Conservation (phyloP, 345 rosid genomes). For the Euphorbia pulcherrima region DNA sequence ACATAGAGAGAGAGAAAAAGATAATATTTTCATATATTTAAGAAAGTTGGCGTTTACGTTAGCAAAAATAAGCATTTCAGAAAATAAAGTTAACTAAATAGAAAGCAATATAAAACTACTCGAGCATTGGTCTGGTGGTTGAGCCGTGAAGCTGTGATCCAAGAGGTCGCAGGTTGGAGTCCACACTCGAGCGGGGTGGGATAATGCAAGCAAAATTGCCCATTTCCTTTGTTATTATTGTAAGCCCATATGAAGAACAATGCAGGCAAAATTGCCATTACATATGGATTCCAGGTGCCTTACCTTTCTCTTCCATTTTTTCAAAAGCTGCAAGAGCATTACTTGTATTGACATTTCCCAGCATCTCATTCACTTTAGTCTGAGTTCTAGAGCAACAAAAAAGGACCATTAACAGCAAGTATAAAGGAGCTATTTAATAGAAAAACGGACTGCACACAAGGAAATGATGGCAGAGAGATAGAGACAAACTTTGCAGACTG, state of each 20-base stretch:
- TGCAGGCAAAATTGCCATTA: neutral
- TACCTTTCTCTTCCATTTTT: conserved; percentile 90
- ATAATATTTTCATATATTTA: no score
- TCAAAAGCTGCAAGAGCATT: conserved; percentile 76
- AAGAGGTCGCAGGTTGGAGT: no score
- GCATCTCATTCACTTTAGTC: conserved; percentile 75
- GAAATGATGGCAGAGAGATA: conserved; percentile 22
- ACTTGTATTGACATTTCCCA: conserved; percentile 70
- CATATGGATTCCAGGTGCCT: conserved; percentile 10
- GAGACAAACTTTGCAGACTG: conserved; percentile 69
- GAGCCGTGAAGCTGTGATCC: no score
- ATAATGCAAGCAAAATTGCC: no score
- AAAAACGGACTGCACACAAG: conserved; percentile 6
- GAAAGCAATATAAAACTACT: neutral
- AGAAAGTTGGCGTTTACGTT: neutral
- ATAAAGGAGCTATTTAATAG: conserved; percentile 1
- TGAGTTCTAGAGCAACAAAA: conserved; percentile 47
- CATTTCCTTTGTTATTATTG: no score
- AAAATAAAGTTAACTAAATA: neutral
- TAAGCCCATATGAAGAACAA: neutral
- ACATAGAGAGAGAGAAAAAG: neutral
- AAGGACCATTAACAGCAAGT: conserved; percentile 8
- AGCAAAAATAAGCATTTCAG: neutral
- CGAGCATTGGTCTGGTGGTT: no score
- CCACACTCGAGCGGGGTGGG: no score